Base-by-base conservation (phyloP, 805 yeast genomes). In the Candida endomychidarum region DNA sequence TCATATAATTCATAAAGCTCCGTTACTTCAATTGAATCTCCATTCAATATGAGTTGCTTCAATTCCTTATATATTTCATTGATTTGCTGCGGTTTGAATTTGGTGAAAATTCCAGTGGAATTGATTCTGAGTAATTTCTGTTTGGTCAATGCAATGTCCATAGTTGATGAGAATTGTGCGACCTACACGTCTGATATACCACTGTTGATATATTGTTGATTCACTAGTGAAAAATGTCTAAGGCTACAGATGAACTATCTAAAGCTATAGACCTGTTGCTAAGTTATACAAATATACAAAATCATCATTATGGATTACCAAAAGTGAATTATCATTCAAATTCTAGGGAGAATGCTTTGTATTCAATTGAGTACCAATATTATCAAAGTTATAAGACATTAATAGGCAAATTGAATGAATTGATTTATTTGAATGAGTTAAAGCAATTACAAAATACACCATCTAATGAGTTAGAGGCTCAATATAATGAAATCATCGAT, bases 1-100 rank as follows among this genome's bases (percentile, higher is more conserved):
- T 87, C 95, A 48, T 81, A 67, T 21, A 90, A 58, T 6, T 75
- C 69, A 56, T 74, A 81, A 25, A 63, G 58, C 39, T 74, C 78
- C 37, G 74, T 60, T n/a, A 78, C 71, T 15, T 65, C 61, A n/a
- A 64, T 49, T 21, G 58, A 37, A 41, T 68, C 67, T 9, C 52
- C 43, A 32, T 57, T 42, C 9, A 53, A 39, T 9, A 53, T 41
- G 17, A 77, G 53, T 30, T 40, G 49, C 23, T 57, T 59, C 19
- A 78, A 66, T 40, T 74, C 75, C 1, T 61, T 48, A 45, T 73
- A 67, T 25, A 67, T 58, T 22, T 56, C 51, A 17, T 56, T 51
- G 17, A 65, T 50, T 39, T 78, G 75, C 8, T 53, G 60, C 0
- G 89, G 82, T 0, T 67, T 41, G 29, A 77, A 65, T 9, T 62